These are phyloP conservation scores for Trametopsis cervina DNA, from an alignment of 768 basidiomycete species.

Conservation along the genomic window DNA sequence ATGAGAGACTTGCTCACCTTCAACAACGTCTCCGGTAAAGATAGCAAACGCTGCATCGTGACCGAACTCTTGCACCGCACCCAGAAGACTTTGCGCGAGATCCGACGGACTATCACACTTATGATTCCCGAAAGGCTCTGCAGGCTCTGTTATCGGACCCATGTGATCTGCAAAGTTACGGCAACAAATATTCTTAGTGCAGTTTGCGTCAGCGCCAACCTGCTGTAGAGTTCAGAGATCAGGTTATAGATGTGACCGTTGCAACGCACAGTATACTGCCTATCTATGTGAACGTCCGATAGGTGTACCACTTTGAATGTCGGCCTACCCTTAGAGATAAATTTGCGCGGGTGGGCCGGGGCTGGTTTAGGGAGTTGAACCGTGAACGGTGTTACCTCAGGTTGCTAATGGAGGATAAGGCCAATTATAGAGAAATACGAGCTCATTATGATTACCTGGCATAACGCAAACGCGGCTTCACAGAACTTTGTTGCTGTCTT, in stretches of 20 bases:
- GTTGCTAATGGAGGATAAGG: slow-evolving; percentile 22
- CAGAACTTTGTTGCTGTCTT: slow-evolving; percentile 49
- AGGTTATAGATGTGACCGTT: no score
- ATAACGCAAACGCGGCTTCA: slow-evolving; percentile 47
- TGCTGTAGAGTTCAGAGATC: no score
- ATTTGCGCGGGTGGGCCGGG: slow-evolving; percentile 29
- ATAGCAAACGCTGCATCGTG: slow-evolving; percentile 38
- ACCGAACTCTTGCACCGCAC: slow-evolving; percentile 23
- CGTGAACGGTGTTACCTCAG: slow-evolving; percentile 35
- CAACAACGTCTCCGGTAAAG: slow-evolving; percentile 61
- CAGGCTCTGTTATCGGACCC: slow-evolving; percentile 32
- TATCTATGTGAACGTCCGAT: slow-evolving; percentile 58
- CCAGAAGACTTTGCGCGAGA: slow-evolving; percentile 45
- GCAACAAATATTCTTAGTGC: slow-evolving; percentile 61
- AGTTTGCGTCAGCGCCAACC: slow-evolving; percentile 47
- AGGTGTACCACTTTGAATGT: slow-evolving; percentile 56
- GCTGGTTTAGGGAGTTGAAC: slow-evolving; percentile 40
- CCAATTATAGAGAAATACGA: background rate
- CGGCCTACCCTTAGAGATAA: slow-evolving; percentile 30
- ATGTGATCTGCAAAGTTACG: slow-evolving; percentile 38
- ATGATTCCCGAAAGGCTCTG: slow-evolving; percentile 40
- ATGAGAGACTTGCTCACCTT: slow-evolving; percentile 30
- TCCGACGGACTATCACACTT: slow-evolving; percentile 47
- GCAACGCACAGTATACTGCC: slow-evolving; percentile 42
- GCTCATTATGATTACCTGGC: slow-evolving; percentile 17